These are phyloP conservation scores for Lyophyllum shimeji DNA, from an alignment of 768 basidiomycete species.

Conservation along the genomic window DNA sequence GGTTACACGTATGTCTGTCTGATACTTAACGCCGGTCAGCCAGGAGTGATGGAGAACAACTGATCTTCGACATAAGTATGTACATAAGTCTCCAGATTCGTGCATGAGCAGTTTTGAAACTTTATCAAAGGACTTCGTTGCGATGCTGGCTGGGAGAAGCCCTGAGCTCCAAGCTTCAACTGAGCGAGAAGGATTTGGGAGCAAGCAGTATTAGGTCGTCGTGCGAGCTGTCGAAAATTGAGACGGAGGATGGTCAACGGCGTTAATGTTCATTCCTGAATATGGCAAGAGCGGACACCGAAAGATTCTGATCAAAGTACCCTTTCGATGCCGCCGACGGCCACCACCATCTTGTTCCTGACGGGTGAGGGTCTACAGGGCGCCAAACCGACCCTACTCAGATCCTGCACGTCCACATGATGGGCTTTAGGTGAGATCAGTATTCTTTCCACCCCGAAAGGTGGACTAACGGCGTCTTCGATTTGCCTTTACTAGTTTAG, in stretches of 20 bases:
- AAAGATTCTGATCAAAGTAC: background rate
- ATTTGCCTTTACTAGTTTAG: background rate
- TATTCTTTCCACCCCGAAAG: background rate
- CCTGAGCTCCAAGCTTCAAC: background rate
- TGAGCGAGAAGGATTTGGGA: too few species aligned
- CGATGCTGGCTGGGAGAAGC: background rate
- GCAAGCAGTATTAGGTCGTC: too few species aligned
- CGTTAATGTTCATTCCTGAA: too few species aligned
- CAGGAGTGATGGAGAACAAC: background rate
- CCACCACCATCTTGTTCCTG: background rate
- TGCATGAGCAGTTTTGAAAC: background rate
- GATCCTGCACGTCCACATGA: conserved; percentile 1
- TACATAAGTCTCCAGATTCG: background rate
- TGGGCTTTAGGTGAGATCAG: background rate
- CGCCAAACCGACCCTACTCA: background rate
- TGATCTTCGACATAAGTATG: background rate
- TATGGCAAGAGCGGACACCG: background rate
- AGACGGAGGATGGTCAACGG: too few species aligned
- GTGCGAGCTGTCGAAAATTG: background rate
- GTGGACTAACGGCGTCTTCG: background rate
- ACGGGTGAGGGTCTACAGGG: too few species aligned
- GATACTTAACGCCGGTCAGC: background rate
- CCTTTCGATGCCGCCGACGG: background rate
- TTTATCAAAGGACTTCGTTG: background rate
- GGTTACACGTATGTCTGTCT: background rate